Percentiles rank a stretch among this genome's conserved stretches.
Conservation (phyloP, 2,329 filamentous ascomycete genomes). For the Ophiostoma australiae region DNA sequence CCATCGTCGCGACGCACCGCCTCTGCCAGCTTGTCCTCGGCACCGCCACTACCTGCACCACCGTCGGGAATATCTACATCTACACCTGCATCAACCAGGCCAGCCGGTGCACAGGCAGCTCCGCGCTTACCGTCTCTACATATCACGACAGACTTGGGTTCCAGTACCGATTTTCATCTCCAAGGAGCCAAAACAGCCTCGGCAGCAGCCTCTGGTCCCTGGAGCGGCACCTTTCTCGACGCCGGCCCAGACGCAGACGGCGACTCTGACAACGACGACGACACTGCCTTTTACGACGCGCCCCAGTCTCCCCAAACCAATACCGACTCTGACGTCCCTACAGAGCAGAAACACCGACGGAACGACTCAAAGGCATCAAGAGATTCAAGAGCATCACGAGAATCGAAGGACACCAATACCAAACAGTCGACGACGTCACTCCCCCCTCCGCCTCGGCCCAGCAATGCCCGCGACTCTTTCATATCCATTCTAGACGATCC, state of each 20-base stretch:
- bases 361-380: background rate
- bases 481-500: constrained; percentile 52
- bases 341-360: background rate
- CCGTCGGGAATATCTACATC: background rate
- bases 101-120: background rate
- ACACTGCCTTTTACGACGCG: constrained; percentile 15
- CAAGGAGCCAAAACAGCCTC: constrained; percentile 1
- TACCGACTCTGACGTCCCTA: background rate
- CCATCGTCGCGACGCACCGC: constrained; percentile 12
- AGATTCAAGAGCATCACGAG: background rate
- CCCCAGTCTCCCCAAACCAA: background rate
- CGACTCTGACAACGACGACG: constrained; percentile 17
- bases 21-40: constrained; percentile 8
- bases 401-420: background rate
- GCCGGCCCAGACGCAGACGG: constrained; percentile 19
- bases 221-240: constrained; percentile 27
- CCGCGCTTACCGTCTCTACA: background rate
- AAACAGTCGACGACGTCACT: constrained; percentile 4
- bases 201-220: constrained; percentile 18
- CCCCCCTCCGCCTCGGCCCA: constrained; percentile 26
- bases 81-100: too few relatives aligned
- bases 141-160: background rate
- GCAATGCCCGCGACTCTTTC: constrained; percentile 44
- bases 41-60: background rate
- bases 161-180: background rate